These are phyloP conservation scores for Penicillium crustosum DNA, from an alignment of 2,329 filamentous ascomycete species.

Conservation along the genomic window DNA sequence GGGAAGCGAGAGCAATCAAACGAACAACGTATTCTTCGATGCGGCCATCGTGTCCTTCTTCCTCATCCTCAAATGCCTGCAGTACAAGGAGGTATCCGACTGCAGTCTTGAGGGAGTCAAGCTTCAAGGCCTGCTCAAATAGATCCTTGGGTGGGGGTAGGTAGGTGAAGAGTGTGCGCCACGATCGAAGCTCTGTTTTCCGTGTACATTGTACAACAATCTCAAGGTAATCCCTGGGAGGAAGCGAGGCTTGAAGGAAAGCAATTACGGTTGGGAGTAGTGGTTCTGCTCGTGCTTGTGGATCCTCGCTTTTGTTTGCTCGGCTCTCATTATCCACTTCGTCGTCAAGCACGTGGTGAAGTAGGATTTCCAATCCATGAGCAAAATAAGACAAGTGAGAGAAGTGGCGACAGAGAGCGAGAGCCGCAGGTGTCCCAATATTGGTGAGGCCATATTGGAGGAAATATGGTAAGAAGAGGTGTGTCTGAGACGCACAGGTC, in stretches of 20 bases:
- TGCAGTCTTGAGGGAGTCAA: slow-evolving; percentile 87
- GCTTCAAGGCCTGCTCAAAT: slow-evolving; percentile 86
- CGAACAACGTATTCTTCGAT: slow-evolving; percentile 64
- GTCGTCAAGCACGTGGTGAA: slow-evolving; percentile 91
- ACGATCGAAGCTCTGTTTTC: slow-evolving; percentile 93
- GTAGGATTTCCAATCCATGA: slow-evolving; percentile 84
- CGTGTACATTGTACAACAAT: slow-evolving; percentile 95
- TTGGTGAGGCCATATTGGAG: slow-evolving; percentile 75
- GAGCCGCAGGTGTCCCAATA: slow-evolving; percentile 75
- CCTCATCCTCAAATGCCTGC: slow-evolving; percentile 68
- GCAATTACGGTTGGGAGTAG: slow-evolving; percentile 55
- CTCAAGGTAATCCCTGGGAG: slow-evolving; percentile 73
- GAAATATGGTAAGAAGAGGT: slow-evolving; percentile 87
- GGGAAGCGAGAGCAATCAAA: slow-evolving; percentile 75
- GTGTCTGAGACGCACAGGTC: slow-evolving; percentile 62
- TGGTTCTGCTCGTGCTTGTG: slow-evolving; percentile 30
- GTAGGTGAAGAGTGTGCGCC: slow-evolving; percentile 90
- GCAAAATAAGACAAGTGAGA: slow-evolving; percentile 86
- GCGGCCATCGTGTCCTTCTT: slow-evolving; percentile 53
- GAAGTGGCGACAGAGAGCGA: slow-evolving; percentile 80
- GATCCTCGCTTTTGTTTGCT: slow-evolving; percentile 29
- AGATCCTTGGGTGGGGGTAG: slow-evolving; percentile 86
- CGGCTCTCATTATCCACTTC: slow-evolving; percentile 69
- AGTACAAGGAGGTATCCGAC: slow-evolving; percentile 94
- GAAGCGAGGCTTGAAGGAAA: slow-evolving; percentile 70